Base-by-base conservation (phyloP, 2,329 filamentous ascomycete genomes). In the Xylaria sp. region DNA sequence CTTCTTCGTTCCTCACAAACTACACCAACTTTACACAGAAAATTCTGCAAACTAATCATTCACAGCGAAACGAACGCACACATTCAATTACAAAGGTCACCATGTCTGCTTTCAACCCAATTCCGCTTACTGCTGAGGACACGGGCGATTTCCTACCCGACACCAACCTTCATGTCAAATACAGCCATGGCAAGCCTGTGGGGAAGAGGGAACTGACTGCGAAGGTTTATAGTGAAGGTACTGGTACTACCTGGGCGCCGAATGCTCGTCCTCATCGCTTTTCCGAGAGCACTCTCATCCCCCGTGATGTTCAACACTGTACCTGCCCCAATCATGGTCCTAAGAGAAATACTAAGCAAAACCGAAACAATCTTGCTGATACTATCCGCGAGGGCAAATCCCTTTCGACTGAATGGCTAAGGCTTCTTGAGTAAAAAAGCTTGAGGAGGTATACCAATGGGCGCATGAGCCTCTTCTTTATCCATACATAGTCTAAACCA, bases 191-290 rank as follows among this genome's bases (percentile, higher is more conserved):
- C 25, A 28, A 39, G 13, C 25, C 13, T 9, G 63, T 61, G 1
- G 57, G 63, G 2, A 66, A 66, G 18, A 44, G 63, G 9, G 48
- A 60, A 5, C 20, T 55, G 6, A 9, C 57, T 2, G 8, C 20
- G 5, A 66, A 51, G 41, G 9, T 41, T 3, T 56, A 50, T 18
- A 25, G 48, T 5, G 10, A 10, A 25, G 20, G 48, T 23, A 9
- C 9, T 41, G 32, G 4, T 44, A 44, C 6, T 5, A 28, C 28
- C 28, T 28, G 28, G 28, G 28, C 32, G 12, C 20, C n/a, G 3
- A 32, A 41, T 15, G 51, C 58, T 9, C 50, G 44, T 1, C 65
- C 58, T 1, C 44, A 62, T 28, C 52, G 58, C 23, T 66, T 66
- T 8, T 13, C 20, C 7, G 65, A 66, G 52, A 50, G 57, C 9